Percentiles rank a stretch among this genome's conserved stretches.
phyloP scores from a whole-genome alignment of 2,329 filamentous ascomycete genomes.

The Acarospora socialis region DNA sequence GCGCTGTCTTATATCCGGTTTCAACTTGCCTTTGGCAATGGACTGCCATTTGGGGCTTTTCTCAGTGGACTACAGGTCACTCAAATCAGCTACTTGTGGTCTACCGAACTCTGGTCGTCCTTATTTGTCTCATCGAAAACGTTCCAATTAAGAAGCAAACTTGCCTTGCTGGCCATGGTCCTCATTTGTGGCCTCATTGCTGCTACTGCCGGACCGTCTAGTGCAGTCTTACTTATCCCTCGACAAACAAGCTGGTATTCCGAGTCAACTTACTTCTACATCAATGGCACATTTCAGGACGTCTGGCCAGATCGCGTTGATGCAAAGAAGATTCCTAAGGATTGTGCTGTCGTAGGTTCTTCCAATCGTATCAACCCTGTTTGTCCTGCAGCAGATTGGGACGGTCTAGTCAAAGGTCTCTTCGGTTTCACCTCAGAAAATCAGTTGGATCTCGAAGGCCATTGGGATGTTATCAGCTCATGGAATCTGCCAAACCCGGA shows the following conservation, averaged over 20 bases:
- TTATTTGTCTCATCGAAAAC: no score
- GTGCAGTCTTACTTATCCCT: conserved; percentile 9
- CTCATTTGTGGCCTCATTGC: conserved; percentile 2
- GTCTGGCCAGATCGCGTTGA: no score
- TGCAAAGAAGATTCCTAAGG: no score
- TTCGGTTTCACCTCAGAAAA: no score
- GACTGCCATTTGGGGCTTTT: conserved; percentile 7
- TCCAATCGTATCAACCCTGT: not conserved
- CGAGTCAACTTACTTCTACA: conserved; percentile 8
- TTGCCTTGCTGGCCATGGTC: not conserved
- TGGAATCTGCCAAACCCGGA: no score
- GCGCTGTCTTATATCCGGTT: conserved; percentile 8
- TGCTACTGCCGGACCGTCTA: conserved; percentile 5
- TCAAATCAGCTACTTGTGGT: conserved; percentile 10
- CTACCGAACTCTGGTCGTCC: conserved; percentile 7
- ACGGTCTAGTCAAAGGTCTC: no score
- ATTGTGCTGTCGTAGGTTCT: no score
- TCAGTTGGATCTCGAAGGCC: no score
- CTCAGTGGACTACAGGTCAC: conserved; percentile 8
- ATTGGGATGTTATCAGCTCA: no score
- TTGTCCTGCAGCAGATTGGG: no score
- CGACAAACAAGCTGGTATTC: no score
- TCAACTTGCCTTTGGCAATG: conserved; percentile 5
- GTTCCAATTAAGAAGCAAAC: not conserved
- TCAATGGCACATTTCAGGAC: conserved; percentile 7